A percentile compares a stretch with the other conserved stretches of the same genome.
phyloP scores from a whole-genome alignment of 2,329 filamentous ascomycete species.

The Fonsecaea monophora region DNA sequence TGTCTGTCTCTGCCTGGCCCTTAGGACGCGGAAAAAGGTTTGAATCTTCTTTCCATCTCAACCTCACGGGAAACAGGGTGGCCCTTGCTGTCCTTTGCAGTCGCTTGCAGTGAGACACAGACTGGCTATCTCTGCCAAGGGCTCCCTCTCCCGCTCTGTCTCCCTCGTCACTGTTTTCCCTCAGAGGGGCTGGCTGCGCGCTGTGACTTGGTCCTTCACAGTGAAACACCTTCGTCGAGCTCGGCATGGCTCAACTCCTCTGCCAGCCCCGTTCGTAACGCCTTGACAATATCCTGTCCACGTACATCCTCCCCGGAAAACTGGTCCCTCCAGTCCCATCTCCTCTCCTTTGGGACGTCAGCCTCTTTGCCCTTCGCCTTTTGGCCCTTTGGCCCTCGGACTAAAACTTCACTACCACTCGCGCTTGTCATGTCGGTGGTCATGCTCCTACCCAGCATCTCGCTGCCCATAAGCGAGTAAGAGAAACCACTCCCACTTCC shows the following conservation, averaged over 20 bases:
- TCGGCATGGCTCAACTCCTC: constrained; percentile 63
- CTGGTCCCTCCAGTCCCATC: constrained; percentile 74
- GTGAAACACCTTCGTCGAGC: constrained; percentile 26
- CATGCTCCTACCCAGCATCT: constrained; percentile 69
- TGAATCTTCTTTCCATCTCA: too few species aligned
- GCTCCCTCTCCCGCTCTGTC: not conserved
- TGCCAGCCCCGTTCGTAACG: constrained; percentile 75
- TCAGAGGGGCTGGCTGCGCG: not conserved
- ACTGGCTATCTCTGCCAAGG: too few species aligned
- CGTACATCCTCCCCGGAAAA: constrained; percentile 63
- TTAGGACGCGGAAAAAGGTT: too few species aligned
- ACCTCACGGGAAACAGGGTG: too few species aligned
- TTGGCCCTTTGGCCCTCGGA: constrained; percentile 23
- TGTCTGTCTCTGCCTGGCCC: too few species aligned
- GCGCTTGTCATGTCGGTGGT: constrained; percentile 46
- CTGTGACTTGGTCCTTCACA: not conserved
- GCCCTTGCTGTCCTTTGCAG: too few species aligned
- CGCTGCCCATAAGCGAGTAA: constrained; percentile 75
- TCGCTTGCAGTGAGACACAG: too few species aligned
- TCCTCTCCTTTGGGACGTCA: constrained; percentile 49
- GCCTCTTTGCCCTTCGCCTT: constrained; percentile 41
- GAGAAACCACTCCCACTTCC: constrained; percentile 61
- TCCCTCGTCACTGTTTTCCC: not conserved
- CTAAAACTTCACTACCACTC: constrained; percentile 58
- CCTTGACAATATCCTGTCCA: constrained; percentile 73